phyloP scores from a whole-genome alignment of 2,329 filamentous ascomycete species.

The Hypoxylon sp. region DNA sequence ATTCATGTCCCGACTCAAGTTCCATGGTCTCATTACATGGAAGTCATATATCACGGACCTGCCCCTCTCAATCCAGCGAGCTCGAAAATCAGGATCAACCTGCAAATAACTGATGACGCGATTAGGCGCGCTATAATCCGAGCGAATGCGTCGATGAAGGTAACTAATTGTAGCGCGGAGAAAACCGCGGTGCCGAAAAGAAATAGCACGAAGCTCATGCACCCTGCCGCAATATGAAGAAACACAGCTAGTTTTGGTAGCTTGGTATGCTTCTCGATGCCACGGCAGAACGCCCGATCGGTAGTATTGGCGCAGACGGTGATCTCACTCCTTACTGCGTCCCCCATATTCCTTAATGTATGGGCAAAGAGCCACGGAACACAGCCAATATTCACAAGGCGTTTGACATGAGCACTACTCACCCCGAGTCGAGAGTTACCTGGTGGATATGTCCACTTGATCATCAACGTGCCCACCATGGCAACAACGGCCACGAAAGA shows the following conservation, averaged over 20 bases:
- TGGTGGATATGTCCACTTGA: not conserved
- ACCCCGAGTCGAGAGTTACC: not conserved
- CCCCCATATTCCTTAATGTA: not conserved
- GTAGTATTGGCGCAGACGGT: not conserved
- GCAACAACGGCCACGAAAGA: not conserved
- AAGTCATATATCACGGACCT: not conserved
- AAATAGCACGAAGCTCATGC: constrained; percentile 5
- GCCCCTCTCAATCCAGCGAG: not conserved
- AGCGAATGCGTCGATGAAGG: not conserved
- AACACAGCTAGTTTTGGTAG: not conserved
- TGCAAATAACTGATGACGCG: not conserved
- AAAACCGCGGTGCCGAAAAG: not conserved
- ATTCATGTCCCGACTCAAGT: too few species aligned
- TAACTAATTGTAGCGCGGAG: not conserved
- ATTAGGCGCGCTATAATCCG: not conserved
- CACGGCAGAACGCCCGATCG: not conserved
- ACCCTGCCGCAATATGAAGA: not conserved
- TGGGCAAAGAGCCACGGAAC: not conserved
- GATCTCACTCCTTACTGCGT: not conserved
- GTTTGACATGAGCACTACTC: too few species aligned
- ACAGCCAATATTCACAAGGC: not conserved
- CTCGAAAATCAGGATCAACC: not conserved
- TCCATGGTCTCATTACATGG: too few species aligned
- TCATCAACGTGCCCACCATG: not conserved
- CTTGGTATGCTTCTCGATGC: not conserved